Percentiles rank a stretch among this genome's conserved stretches.
phyloP scores from a whole-genome alignment of 2,329 filamentous ascomycete species.

The Venturia aucupariae region DNA sequence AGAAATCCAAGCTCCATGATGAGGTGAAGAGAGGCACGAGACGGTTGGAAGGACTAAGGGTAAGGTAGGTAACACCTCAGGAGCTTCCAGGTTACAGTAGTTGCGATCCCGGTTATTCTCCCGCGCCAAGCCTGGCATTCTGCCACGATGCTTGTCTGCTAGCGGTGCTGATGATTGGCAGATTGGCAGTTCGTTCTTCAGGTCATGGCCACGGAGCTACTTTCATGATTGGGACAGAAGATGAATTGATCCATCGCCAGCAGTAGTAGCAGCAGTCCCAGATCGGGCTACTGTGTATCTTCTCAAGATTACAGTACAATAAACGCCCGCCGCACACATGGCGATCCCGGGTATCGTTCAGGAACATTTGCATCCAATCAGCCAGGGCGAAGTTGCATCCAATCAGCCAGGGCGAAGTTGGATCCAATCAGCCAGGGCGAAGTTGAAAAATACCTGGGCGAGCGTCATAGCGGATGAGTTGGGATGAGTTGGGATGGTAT shows the following conservation, averaged over 20 bases:
- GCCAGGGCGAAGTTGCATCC: background rate
- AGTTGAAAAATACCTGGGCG: background rate
- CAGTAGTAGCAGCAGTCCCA: no score
- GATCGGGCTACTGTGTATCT: background rate
- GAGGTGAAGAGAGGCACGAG: background rate
- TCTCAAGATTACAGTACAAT: slow-evolving; percentile 8
- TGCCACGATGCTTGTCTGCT: background rate
- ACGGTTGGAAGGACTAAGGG: background rate
- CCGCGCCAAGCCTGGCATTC: background rate
- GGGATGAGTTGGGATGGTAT: background rate
- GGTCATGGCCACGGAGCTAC: no score
- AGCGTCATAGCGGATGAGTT: background rate
- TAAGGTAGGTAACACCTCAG: no score
- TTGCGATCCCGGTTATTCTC: slow-evolving; percentile 2
- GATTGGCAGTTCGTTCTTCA: background rate
- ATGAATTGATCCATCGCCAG: background rate
- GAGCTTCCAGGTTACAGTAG: background rate
- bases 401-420: background rate
- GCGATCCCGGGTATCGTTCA: background rate
- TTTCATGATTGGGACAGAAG: no score
- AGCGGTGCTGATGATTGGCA: background rate
- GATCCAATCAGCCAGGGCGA: background rate
- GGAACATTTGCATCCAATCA: background rate
- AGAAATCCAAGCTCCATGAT: background rate
- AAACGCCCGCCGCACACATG: slow-evolving; percentile 4